These are phyloP conservation scores for Podila epicladia DNA, from an alignment of 192 early-diverging fungal species.

Conservation along the genomic window DNA sequence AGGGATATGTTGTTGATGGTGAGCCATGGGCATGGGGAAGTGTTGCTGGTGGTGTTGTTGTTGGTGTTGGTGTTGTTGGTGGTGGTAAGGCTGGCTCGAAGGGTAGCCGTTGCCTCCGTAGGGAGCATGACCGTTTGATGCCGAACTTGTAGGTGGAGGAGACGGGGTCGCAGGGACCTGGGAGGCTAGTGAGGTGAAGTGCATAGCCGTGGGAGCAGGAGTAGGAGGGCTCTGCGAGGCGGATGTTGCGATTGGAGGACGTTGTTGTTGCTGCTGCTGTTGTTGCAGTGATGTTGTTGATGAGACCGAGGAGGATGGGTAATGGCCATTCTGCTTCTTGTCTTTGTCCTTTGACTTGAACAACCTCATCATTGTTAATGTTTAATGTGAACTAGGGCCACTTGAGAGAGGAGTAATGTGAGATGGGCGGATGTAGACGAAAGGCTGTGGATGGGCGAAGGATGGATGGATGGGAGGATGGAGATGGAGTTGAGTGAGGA, in stretches of 20 bases:
- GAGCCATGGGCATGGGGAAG: conserved; percentile 35
- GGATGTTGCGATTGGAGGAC: conserved; percentile 11
- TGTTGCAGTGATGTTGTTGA: conserved; percentile 7
- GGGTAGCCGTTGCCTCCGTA: conserved; percentile 5
- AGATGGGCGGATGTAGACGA: background rate
- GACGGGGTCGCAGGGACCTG: background rate
- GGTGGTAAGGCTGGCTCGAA: background rate
- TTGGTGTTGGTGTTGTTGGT: conserved; percentile 1
- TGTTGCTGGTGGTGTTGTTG: conserved; percentile 28
- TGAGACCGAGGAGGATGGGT: conserved; percentile 3
- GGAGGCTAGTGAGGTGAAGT: conserved; percentile 39
- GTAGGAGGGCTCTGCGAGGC: conserved; percentile 1
- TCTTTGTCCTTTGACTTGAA: conserved; percentile 51
- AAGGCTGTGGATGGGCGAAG: background rate
- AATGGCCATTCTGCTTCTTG: conserved; percentile 19
- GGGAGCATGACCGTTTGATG: background rate
- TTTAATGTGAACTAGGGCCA: background rate
- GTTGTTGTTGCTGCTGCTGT: conserved; percentile 8
- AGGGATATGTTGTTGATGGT: conserved; percentile 14
- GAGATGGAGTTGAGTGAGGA: background rate
- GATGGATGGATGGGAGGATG: conserved; percentile 2
- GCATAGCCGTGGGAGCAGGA: conserved; percentile 28
- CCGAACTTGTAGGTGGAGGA: background rate
- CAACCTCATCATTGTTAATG: conserved; percentile 39
- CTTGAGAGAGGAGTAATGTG: background rate